Base-by-base conservation (phyloP, 331 rosid genomes). In the Dryas integrifolia region DNA sequence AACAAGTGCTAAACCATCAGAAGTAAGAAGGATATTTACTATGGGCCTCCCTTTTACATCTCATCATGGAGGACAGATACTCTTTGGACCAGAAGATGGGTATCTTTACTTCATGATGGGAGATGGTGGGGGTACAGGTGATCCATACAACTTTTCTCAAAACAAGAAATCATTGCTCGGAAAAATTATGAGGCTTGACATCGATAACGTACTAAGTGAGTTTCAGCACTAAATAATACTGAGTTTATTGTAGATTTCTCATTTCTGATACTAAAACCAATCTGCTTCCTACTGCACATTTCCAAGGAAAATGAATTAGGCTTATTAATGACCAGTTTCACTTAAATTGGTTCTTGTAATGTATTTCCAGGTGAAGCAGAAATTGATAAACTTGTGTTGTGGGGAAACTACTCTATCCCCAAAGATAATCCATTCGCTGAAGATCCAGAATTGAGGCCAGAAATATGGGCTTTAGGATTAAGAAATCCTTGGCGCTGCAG, bases 401-500 rank as follows among this genome's bases (percentile, higher is more conserved):
- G 98, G 98, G 97, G 96, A 75, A 91, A 84, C 81, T 91, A 94
- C 80, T 88, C 98, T 40, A 81, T 84, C 69, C 97, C 98, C 0
- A 86, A 84, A 76, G 97, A 90, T 72, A 94, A 94, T 82, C 97
- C 97, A 18, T 88, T 72, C 74, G 71, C 40, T 1, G 90, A 81
- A 81, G 96, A 88, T 82, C 65, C 76, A 52, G 87, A 76, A 51
- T 14, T 81, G 64, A 82, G 75, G 79, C 88, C 92, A 0, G 98
- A 94, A 78, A 88, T 94, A 79, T 91, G 95, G 96, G 95, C 97
- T 65, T 52, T 80, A 35, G 97, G 97, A 70, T 44, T 94, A 56
- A 86, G 92, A 83, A 91, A 91, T 82, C 96, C 98, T 39, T 94
- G 98, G 98, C 88, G 97, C 56, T 94, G 97, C 81, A 91, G 98